Evolutionary conservation across 202 grass and related monocot species (phyloP).

Genomic region (Musa balbisiana): DNA sequence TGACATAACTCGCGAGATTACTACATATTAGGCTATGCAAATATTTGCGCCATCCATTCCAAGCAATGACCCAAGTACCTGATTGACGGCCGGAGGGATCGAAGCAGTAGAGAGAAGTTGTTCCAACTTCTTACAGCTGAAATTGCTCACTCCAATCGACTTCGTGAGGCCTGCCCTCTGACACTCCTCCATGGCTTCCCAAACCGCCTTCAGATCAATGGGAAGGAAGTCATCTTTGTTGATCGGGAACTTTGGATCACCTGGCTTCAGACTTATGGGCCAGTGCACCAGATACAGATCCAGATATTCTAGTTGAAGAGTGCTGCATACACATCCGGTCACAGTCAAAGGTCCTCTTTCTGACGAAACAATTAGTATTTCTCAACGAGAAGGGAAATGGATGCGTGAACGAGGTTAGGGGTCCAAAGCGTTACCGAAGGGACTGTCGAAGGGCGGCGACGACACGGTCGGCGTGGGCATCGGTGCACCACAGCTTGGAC

Average conservation of each 20-base stretch:
- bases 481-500: slow-evolving; percentile 10
- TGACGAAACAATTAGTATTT: background rate
- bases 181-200: slow-evolving; percentile 12
- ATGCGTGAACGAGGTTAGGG: background rate
- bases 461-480: slow-evolving; percentile 2
- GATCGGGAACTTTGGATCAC: background rate
- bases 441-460: background rate
- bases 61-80: background rate
- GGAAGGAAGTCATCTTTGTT: background rate
- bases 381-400: background rate
- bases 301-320: slow-evolving; percentile 1
- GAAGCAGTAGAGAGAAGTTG: background rate
- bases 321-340: background rate
- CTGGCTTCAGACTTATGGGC: background rate
- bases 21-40: no score
- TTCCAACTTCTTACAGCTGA: slow-evolving; percentile 2
- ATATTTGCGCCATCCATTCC: no score
- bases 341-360: background rate
- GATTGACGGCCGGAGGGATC: slow-evolving; percentile 11
- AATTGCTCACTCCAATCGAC: slow-evolving; percentile 11
- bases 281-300: slow-evolving; percentile 15
- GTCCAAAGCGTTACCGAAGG: background rate
- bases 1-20: background rate
- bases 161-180: slow-evolving; percentile 2
- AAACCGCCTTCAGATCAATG: slow-evolving; percentile 6